Evolutionary conservation across 208 protist species (phyloP).

Genomic region (Leishmania mexicana): DNA sequence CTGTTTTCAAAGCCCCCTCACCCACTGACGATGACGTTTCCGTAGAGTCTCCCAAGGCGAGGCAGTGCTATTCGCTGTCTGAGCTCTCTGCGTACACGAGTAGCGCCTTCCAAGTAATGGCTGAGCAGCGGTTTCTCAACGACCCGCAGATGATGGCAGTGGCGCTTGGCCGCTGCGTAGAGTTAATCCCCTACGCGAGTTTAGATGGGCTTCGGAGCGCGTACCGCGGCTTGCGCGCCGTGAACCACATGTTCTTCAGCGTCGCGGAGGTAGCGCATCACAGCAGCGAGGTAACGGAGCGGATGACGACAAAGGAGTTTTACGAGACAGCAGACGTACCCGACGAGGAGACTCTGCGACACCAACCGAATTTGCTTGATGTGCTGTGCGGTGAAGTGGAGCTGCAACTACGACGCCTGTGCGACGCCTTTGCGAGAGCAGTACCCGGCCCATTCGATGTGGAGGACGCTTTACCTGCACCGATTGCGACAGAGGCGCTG

Average conservation of each 20-base stretch:
- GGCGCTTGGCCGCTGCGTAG: constrained; percentile 70
- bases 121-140: constrained; percentile 49
- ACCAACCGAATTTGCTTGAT: constrained; percentile 82
- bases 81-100: constrained; percentile 52
- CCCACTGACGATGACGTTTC: background rate
- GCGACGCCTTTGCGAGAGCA: background rate
- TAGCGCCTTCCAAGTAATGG: constrained; percentile 57
- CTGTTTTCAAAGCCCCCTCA: constrained; percentile 57
- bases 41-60: background rate
- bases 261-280: constrained; percentile 66
- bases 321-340: constrained; percentile 10
- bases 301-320: constrained; percentile 30
- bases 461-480: background rate
- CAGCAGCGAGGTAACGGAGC: constrained; percentile 28
- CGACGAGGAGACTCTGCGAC: constrained; percentile 35
- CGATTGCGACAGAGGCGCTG: background rate
- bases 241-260: constrained; percentile 68
- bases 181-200: constrained; percentile 48
- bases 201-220: constrained; percentile 44
- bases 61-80: background rate
- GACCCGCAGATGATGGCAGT: constrained; percentile 71
- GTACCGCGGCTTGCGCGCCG: constrained; percentile 53
- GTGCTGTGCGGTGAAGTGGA: constrained; percentile 76
- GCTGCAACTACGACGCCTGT: constrained; percentile 32
- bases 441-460: too few relatives aligned